phyloP scores from a whole-genome alignment of 23 red algal species.

The Gracilaria gracilis region DNA sequence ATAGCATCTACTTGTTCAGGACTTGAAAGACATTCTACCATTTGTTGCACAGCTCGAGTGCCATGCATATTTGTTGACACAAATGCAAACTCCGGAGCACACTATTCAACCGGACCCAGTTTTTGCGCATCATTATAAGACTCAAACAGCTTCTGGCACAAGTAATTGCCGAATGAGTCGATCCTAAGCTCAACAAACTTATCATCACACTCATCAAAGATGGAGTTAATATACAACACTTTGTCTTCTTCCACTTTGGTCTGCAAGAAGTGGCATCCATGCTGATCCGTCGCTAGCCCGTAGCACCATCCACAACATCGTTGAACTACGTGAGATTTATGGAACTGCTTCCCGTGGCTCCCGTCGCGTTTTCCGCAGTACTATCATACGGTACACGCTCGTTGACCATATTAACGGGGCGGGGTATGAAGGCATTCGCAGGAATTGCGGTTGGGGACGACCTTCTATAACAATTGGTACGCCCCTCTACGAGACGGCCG shows the following conservation, averaged over 20 bases:
- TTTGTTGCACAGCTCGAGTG: slow-evolving; percentile 92
- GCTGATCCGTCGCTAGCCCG: slow-evolving; percentile 94
- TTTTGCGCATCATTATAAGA: slow-evolving; percentile 87
- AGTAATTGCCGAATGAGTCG: slow-evolving; percentile 96
- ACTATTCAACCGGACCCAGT: slow-evolving; percentile 76
- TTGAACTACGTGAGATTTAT: slow-evolving; percentile 59
- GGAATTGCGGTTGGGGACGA: neutral
- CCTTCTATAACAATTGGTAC: slow-evolving; percentile 27
- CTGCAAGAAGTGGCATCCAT: slow-evolving; percentile 92
- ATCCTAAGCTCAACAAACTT: slow-evolving; percentile 90
- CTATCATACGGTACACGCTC: neutral
- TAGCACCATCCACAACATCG: slow-evolving; percentile 80
- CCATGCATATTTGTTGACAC: slow-evolving; percentile 95
- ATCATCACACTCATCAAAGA: slow-evolving; percentile 93
- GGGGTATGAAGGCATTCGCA: neutral
- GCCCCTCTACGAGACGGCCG: neutral
- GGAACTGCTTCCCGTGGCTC: neutral
- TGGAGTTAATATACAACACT: slow-evolving; percentile 66
- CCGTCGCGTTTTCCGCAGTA: neutral
- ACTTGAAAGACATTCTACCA: slow-evolving; percentile 86
- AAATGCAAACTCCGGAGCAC: slow-evolving; percentile 63
- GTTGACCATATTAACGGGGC: neutral
- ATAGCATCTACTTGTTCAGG: slow-evolving; percentile 85
- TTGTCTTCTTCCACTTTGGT: slow-evolving; percentile 83
- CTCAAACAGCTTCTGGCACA: slow-evolving; percentile 98